A percentile compares a stretch with the other conserved stretches of the same genome.
These are phyloP conservation scores for Vishniacozyma victoriae DNA, from an alignment of 768 basidiomycete species.

Conservation along the genomic window DNA sequence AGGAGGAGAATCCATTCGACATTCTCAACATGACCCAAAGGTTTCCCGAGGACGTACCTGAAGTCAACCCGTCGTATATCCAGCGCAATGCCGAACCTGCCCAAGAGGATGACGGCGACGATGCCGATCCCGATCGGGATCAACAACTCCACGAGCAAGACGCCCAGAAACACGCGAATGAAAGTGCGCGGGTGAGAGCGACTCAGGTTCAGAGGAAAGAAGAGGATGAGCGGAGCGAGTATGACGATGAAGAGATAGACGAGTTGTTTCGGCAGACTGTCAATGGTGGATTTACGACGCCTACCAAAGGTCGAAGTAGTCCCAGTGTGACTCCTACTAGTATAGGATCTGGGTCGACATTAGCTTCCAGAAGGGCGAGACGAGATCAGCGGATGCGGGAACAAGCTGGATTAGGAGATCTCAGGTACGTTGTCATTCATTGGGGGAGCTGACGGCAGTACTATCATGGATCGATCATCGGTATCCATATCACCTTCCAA, in stretches of 20 bases:
- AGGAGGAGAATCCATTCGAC: conserved; percentile 36
- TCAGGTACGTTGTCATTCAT: conserved; percentile 10
- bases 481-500: conserved; percentile 21
- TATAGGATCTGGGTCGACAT: conserved; percentile 1
- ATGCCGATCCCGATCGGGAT: conserved; percentile 44
- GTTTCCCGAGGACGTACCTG: conserved; percentile 14
- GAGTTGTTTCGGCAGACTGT: conserved; percentile 28
- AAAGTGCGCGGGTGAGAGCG: conserved; percentile 24
- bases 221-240: conserved; percentile 12
- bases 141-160: conserved; percentile 3
- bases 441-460: conserved; percentile 7
- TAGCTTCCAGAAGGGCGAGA: conserved; percentile 8
- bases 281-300: conserved; percentile 17
- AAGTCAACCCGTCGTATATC: conserved; percentile 25
- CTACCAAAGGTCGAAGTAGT: conserved; percentile 4
- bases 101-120: conserved; percentile 43
- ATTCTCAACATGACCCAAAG: conserved; percentile 28
- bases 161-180: conserved; percentile 17
- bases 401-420: conserved; percentile 35
- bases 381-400: conserved; percentile 27
- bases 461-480: conserved; percentile 37
- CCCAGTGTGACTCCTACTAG: conserved; percentile 21
- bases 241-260: conserved; percentile 36
- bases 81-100: conserved; percentile 6
- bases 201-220: conserved; percentile 22